Base-by-base conservation (phyloP, 805 yeast genomes). In the Hanseniaspora nectarophila region DNA sequence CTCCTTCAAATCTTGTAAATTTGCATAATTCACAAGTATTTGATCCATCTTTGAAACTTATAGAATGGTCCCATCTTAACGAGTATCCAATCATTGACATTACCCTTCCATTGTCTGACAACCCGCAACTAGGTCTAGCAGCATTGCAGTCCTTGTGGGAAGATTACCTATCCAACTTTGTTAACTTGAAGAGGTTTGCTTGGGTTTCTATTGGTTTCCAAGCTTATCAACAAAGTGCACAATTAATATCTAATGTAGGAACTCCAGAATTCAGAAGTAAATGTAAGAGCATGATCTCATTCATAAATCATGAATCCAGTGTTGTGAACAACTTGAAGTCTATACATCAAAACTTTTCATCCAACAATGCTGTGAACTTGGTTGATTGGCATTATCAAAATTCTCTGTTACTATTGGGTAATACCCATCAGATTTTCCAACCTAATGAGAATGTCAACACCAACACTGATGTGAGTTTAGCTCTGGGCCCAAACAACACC, bases 121-220 rank as follows among this genome's bases (percentile, higher is more conserved):
- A 83, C 32, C 72, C 77, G 29, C 77, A 77, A 10, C 74, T 82
- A 18, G 74, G 92, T 1, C 95, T 87, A 63, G 96, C 88, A 60
- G 72, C 84, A 0, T 62, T 87, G 42, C 65, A 85, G 10, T 84
- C 84, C 62, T 60, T 92, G 16, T 92, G 97, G 96, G 97, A 90
- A 64, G 85, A 88, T 63, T 87, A 85, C 61, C 68, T 92, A 49
- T 80, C 82, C 55, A 85, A 82, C 62, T 85, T 88, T 58, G 61
- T 63, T 35, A 75, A 76, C 50, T 77, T 85, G 42, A 70, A 77
- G 43, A 85, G 84, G 57, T 64, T 92, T 31, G 81, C 85, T 0
- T 80, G 90, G 62, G 74, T 89, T 35, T 97, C 97, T 7, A 76
- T 83, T 57, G 98, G 98, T 37, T 40, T 15, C 32, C 63, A 63